These are phyloP conservation scores for Yarrowia osloensis DNA, from an alignment of 805 yeast species.

Conservation along the genomic window DNA sequence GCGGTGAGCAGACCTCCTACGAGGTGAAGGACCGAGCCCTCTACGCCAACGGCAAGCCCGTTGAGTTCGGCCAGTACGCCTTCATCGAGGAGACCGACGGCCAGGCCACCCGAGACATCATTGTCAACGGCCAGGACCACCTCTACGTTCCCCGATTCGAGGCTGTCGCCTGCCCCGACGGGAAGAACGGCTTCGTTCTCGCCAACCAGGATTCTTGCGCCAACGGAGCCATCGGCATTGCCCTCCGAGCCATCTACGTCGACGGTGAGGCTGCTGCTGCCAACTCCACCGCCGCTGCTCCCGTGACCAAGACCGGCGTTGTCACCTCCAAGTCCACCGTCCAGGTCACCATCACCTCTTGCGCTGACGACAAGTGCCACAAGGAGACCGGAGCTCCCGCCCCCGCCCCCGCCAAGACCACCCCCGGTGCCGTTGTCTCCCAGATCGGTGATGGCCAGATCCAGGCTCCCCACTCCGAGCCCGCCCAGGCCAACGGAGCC, in stretches of 20 bases:
- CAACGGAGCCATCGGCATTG: neutral
- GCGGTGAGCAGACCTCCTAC: neutral
- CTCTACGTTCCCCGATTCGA: slow-evolving; percentile 1
- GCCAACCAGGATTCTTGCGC: neutral
- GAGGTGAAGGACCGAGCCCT: neutral
- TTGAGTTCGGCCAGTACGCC: neutral
- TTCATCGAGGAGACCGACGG: neutral
- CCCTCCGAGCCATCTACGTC: neutral
- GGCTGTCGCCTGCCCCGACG: neutral
- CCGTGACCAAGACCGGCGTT: neutral
- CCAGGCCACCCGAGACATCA: slow-evolving; percentile 8
- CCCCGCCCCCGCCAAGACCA: neutral
- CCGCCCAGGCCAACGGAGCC: slow-evolving; percentile 16
- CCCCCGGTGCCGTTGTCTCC: neutral
- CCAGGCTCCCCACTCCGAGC: slow-evolving; percentile 1
- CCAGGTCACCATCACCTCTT: slow-evolving; percentile 12
- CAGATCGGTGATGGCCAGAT: slow-evolving; percentile 17
- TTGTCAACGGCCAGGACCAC: slow-evolving; percentile 5
- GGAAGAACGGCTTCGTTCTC: neutral
- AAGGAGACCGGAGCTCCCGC: neutral
- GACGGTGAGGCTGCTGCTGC: neutral
- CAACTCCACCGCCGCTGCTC: neutral
- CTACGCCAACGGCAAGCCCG: slow-evolving; percentile 9
- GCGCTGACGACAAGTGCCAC: neutral
- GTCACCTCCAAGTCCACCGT: neutral